phyloP scores from a whole-genome alignment of 1,139 yeast genomes.

The Spencermartinsiella ligniputridi region DNA sequence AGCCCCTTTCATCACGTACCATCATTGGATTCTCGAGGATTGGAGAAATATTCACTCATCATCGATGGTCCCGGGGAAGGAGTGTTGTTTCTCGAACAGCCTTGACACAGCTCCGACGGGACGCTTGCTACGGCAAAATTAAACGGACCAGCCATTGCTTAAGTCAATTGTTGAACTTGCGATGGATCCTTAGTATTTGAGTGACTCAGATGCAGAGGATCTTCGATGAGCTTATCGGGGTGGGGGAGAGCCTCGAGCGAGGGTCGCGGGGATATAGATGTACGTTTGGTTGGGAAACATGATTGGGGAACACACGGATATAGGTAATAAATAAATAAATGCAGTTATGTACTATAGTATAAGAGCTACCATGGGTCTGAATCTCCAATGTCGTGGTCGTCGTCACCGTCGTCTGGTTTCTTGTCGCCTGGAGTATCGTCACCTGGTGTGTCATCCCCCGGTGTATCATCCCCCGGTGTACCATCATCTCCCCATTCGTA shows the following conservation, averaged over 20 bases:
- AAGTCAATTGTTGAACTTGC: no score
- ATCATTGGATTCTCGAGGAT: background rate
- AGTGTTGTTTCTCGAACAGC: background rate
- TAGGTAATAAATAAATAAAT: no score
- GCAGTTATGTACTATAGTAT: background rate
- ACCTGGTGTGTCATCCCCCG: no score
- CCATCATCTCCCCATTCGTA: slow-evolving; percentile 21
- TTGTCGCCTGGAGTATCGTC: no score
- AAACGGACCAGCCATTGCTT: background rate
- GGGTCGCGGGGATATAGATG: no score
- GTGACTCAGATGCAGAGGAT: background rate
- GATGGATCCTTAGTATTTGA: background rate
- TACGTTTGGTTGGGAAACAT: no score
- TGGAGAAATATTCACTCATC: slow-evolving; percentile 2
- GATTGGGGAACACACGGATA: no score
- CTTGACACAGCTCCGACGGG: background rate
- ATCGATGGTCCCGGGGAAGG: background rate
- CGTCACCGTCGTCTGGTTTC: slow-evolving; percentile 1
- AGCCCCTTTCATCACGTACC: background rate
- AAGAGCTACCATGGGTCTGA: background rate
- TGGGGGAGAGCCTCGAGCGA: no score
- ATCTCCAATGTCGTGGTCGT: background rate
- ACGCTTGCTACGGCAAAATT: background rate
- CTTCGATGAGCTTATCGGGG: background rate
- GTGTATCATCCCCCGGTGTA: no score